phyloP scores from a whole-genome alignment of 2,329 filamentous ascomycete species.

The Orbilia ellipsospora region DNA sequence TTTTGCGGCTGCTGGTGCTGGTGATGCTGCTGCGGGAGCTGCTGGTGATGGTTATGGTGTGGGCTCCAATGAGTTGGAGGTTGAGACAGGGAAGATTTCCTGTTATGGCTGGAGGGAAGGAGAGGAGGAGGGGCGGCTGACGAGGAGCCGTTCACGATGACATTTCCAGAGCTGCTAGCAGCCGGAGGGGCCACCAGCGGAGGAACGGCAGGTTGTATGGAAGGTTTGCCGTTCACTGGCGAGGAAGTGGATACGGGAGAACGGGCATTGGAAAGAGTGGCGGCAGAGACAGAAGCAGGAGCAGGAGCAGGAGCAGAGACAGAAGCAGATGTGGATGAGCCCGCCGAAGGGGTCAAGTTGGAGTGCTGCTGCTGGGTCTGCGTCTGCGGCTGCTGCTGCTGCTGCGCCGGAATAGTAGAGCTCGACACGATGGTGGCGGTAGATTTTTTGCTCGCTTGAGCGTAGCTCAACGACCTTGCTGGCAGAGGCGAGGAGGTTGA shows the following conservation, averaged over 20 bases:
- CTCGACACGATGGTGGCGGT: conserved; percentile 47
- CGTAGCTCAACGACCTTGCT: conserved; percentile 54
- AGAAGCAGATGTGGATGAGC: conserved; percentile 64
- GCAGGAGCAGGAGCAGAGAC: conserved; percentile 63
- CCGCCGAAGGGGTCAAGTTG: conserved; percentile 14
- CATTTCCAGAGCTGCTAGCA: conserved; percentile 72
- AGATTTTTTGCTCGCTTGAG: conserved; percentile 50
- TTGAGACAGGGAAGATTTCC: conserved; percentile 82
- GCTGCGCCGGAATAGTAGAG: conserved; percentile 41
- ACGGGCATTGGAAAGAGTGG: conserved; percentile 64
- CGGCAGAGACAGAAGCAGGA: conserved; percentile 68
- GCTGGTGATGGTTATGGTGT: conserved; percentile 19
- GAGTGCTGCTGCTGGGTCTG: conserved; percentile 30
- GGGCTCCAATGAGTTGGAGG: conserved; percentile 28
- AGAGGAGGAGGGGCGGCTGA: conserved; percentile 62
- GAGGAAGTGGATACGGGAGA: conserved; percentile 71
- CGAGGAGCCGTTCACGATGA: conserved; percentile 74
- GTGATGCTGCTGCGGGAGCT: neutral
- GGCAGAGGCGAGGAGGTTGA: conserved; percentile 53
- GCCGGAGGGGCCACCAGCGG: conserved; percentile 67
- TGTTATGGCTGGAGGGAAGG: conserved; percentile 73
- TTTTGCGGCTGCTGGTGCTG: conserved; percentile 62
- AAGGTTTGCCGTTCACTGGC: conserved; percentile 84
- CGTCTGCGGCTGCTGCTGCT: conserved; percentile 34
- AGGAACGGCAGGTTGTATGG: conserved; percentile 77